A percentile compares a stretch with the other conserved stretches of the same genome.
Conservation (phyloP, 495 filamentous ascomycete species). For the Aspergillus wentii region DNA sequence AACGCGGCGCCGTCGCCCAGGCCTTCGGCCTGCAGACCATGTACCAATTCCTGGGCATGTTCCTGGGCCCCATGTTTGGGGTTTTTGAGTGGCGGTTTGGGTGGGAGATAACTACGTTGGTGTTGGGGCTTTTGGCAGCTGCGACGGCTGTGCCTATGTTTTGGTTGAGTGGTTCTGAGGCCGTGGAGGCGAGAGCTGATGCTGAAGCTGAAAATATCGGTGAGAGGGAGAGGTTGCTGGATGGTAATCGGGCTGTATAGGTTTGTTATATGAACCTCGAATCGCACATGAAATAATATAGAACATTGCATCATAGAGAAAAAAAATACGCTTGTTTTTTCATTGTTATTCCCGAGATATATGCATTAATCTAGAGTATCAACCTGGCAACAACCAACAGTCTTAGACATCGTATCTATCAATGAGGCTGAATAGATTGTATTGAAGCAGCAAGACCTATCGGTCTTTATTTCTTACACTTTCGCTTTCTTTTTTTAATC, state of each 20-base stretch:
- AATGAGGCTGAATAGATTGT: too few relatives aligned
- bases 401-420: too few relatives aligned
- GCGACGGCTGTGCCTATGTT: conserved; percentile 24
- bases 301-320: too few relatives aligned
- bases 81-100: conserved; percentile 55
- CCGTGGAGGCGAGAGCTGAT: neutral
- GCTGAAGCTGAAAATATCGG: conserved; percentile 3
- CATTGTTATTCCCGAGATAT: too few relatives aligned
- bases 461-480: too few relatives aligned
- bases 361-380: too few relatives aligned
- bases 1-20: conserved; percentile 51
- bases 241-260: neutral
- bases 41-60: conserved; percentile 53
- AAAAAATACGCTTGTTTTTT: too few relatives aligned
- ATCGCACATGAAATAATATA: too few relatives aligned
- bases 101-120: conserved; percentile 49
- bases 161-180: conserved; percentile 12
- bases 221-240: conserved; percentile 10
- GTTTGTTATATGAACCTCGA: neutral
- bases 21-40: conserved; percentile 56
- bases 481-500: too few relatives aligned
- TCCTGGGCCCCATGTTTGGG: conserved; percentile 58
- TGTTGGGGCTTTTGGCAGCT: conserved; percentile 24
- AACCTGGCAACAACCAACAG: too few relatives aligned
- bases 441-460: too few relatives aligned